Base-by-base conservation (phyloP, 1,284 basidiomycete species). In the Cutaneotrichosporon sp. region DNA sequence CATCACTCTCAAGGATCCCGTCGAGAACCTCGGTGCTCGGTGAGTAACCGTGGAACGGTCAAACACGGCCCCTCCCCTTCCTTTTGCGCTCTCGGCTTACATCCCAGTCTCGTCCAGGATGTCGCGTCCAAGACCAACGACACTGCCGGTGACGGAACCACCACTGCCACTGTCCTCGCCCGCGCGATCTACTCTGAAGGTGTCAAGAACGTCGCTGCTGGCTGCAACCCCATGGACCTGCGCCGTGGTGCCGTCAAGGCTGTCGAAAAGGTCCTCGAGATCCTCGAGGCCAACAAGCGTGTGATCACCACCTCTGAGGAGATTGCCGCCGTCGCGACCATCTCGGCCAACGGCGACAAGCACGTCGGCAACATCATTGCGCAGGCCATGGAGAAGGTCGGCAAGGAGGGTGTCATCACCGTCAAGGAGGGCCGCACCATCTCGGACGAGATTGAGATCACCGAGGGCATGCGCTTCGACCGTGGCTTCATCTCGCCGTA, bases 361-460 rank as follows among this genome's bases (percentile, higher is more conserved):
- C 92, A 97, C 75, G 83, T 98, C 63, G 94, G 94, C 51, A 85
- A 87, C 75, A 83, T 98, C 69, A 97, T 97, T 76, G 92, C 94
- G n/a, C 90, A 92, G 71, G 94, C 94, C 3, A 97, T 97, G 94
- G 94, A 97, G 79, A 97, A 97, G 77, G 94, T 97, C 59, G 94
- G 94, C 74, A 97, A 97, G 80, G 94, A 98, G 78, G 94, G 94
- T 75, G 94, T 97, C 72, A 97, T 98, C 80, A 98, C 94, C 57
- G 93, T 98, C 76, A 97, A 96, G 81, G 94, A 97, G 77, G 94
- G 94, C 51, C 85, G 87, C 61, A 97, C 94, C 12, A 94, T 94
- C 63, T 91, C 97, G 67, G 94, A 98, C 73, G 88, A 97, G 79
- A 97, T 97, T 72, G 94, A 98, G 76, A 93, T 98, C 71, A 97